Conservation (phyloP, 148 eudicot genomes). For the Tetragonia tetragonoides region DNA sequence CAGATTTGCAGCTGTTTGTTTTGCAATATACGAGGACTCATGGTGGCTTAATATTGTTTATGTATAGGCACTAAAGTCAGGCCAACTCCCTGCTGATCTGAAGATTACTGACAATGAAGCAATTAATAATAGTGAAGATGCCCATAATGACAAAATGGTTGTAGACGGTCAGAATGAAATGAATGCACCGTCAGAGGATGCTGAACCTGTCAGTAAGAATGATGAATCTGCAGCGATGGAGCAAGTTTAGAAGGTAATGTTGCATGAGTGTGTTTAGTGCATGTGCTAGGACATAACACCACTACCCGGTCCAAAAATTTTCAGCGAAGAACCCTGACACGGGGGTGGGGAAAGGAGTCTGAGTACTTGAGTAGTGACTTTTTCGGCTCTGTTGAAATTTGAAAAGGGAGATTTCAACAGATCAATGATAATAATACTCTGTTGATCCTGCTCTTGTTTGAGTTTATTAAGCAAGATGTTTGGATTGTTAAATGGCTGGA, state of each 20-base stretch:
- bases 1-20: background rate
- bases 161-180: constrained; percentile 49
- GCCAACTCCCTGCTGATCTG: constrained; percentile 87
- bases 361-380: too few relatives aligned
- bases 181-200: constrained; percentile 30
- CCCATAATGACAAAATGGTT: constrained; percentile 51
- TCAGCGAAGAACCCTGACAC: too few relatives aligned
- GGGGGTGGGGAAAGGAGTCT: background rate
- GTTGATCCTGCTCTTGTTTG: too few relatives aligned
- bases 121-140: constrained; percentile 27
- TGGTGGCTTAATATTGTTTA: constrained; percentile 13
- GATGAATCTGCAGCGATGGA: constrained; percentile 28
- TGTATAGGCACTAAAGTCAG: constrained; percentile 69
- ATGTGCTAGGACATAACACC: too few relatives aligned
- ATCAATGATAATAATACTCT: too few relatives aligned
- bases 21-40: constrained; percentile 3
- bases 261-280: background rate
- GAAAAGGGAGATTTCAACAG: too few relatives aligned
- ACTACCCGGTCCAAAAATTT: too few relatives aligned
- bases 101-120: constrained; percentile 43
- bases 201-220: constrained; percentile 24
- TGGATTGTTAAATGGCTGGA: too few relatives aligned
- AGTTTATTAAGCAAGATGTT: too few relatives aligned
- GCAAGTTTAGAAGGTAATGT: constrained; percentile 18
- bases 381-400: too few relatives aligned